Base-by-base conservation (phyloP, 441 rosid genomes). In the Caryocar brasiliense region DNA sequence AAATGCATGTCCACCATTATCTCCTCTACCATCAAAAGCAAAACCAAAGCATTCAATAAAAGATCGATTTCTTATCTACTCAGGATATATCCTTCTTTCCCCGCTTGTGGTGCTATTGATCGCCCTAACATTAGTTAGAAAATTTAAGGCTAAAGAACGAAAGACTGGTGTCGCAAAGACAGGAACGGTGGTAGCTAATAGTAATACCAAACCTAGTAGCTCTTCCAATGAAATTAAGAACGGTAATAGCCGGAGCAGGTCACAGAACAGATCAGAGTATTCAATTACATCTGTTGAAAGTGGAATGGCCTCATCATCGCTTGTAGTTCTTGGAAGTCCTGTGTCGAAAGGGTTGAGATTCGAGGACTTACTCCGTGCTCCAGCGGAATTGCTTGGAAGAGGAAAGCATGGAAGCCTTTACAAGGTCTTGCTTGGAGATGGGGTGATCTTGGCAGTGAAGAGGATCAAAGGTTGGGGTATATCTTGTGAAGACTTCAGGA, bases 391-490 rank as follows among this genome's bases (percentile, higher is more conserved):
- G 58, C 71, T 80, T 9, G 82, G 82, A n/a, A 73, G 66, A 54
- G 76, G 82, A 45, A 80, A 70, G 51, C 76, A 73, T 26, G 86
- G 85, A 33, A 80, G 81, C 59, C 72, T 76, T 18, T 83, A 77
- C 60, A 75, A 72, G 66, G 86, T 76, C 11, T 36, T 41, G 64
- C 64, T 76, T 15, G 58, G 51, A 3, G 60, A 63, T 4, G 80
- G 73, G 18, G 18, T 27, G 32, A 22, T 21, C 38, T 41, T 80
- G 75, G 77, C 70, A 1, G 81, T 77, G 55, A 82, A 80, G 68
- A 75, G 86, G 60, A 58, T 77, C 33, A 75, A 61, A 47, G 62
- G 61, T 8, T 71, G 73, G 68, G 40, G 30, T 14, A 58, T 79
- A 50, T 64, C 70, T 0, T 56, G 44, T 1, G 67, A 61, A 23